These are phyloP conservation scores for Chenopodium suecicum DNA, from an alignment of 148 eudicot genomes.

Conservation along the genomic window DNA sequence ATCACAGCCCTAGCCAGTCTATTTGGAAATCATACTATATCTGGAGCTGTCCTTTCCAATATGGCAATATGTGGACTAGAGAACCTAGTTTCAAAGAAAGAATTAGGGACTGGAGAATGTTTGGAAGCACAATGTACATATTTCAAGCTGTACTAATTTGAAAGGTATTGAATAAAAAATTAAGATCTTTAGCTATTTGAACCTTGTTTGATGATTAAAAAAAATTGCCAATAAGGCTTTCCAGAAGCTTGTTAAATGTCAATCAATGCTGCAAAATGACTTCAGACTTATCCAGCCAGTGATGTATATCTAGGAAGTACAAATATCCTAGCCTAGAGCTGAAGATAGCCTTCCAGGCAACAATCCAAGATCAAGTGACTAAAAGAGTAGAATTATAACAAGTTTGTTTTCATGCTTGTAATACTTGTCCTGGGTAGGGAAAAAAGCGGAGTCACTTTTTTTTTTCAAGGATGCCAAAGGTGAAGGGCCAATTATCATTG, in stretches of 20 bases:
- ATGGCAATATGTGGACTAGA: background rate
- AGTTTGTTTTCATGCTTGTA: background rate
- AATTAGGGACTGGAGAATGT: background rate
- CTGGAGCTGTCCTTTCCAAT: background rate
- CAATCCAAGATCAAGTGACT: background rate
- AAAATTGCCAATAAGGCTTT: background rate
- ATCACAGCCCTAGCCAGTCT: background rate
- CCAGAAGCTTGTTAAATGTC: background rate
- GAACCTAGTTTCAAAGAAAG: background rate
- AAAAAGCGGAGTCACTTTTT: background rate
- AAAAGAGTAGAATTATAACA: background rate
- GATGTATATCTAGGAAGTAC: background rate
- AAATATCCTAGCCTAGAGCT: background rate
- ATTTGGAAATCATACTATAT: background rate
- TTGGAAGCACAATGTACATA: background rate
- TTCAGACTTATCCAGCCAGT: background rate
- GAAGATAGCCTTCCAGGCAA: background rate
- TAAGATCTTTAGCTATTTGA: background rate
- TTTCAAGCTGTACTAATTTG: background rate
- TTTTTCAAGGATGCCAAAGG: background rate
- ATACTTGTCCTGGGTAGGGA: background rate
- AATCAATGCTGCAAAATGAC: background rate
- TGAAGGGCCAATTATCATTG: background rate
- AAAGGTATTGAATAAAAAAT: too few species aligned
- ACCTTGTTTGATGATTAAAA: background rate